These are phyloP conservation scores for Ilyonectria sp. DNA, from an alignment of 2,329 filamentous ascomycete species.

Conservation along the genomic window DNA sequence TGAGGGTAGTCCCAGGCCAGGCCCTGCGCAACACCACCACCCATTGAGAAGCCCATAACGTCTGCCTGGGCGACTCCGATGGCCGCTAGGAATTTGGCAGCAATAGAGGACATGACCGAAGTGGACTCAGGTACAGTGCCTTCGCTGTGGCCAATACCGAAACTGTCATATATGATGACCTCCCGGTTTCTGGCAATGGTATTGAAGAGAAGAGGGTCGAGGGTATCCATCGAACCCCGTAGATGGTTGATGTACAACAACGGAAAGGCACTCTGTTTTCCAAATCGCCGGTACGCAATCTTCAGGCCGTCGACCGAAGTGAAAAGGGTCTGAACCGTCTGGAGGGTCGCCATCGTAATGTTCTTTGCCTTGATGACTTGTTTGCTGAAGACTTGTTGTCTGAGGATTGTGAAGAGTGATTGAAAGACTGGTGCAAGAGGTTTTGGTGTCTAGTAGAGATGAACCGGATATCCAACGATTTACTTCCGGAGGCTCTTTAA, in stretches of 20 bases:
- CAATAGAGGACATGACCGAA: neutral
- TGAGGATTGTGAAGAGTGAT: neutral
- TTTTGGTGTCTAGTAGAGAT: neutral
- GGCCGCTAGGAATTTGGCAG: neutral
- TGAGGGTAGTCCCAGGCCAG: constrained; percentile 1
- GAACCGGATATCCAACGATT: neutral
- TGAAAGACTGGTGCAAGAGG: neutral
- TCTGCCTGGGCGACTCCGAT: neutral
- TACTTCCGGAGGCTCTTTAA: neutral
- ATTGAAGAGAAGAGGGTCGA: neutral
- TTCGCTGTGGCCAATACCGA: neutral
- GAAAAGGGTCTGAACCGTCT: neutral
- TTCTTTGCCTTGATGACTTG: neutral
- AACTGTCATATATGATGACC: neutral
- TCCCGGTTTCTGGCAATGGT: neutral
- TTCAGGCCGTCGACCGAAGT: constrained; percentile 1
- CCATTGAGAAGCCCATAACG: neutral
- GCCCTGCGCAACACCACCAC: neutral
- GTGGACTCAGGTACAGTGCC: neutral
- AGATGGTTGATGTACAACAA: constrained; percentile 3
- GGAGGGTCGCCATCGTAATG: neutral
- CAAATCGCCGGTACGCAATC: constrained; percentile 1
- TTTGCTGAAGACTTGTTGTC: neutral
- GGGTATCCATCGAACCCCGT: neutral
- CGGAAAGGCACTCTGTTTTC: neutral